Conservation (phyloP, 2,329 filamentous ascomycete genomes). For the Ophiostoma piceae region DNA sequence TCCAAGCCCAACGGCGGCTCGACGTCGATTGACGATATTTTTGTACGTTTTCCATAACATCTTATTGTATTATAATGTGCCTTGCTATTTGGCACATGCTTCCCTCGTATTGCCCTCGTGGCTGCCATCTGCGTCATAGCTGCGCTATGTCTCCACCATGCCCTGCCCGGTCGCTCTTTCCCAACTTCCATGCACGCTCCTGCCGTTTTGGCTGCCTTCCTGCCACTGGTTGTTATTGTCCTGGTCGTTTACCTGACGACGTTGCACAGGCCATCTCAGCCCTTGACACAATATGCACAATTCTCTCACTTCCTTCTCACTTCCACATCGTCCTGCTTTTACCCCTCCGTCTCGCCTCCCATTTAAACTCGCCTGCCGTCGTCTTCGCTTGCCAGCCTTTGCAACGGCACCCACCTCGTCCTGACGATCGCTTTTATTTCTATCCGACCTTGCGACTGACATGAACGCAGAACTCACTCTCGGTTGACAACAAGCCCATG, state of each 20-base stretch:
- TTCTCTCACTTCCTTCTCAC: neutral
- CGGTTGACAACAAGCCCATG: constrained; percentile 53
- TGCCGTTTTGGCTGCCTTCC: constrained; percentile 10
- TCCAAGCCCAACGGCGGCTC: neutral
- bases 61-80: neutral
- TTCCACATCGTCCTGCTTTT: neutral
- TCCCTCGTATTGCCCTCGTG: neutral
- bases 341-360: neutral
- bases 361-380: neutral
- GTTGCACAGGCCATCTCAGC: neutral
- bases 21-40: constrained; percentile 24
- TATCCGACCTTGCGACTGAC: constrained; percentile 16
- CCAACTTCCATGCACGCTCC: constrained; percentile 5
- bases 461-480: constrained; percentile 57
- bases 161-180: constrained; percentile 20
- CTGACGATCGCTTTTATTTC: constrained; percentile 29
- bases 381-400: constrained; percentile 14
- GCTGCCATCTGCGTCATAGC: constrained; percentile 19
- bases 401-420: neutral
- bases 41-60: constrained; percentile 16
- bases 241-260: constrained; percentile 6
- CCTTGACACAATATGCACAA: neutral
- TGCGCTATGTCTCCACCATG: neutral
- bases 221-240: constrained; percentile 14
- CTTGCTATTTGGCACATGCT: neutral